Evolutionary conservation across 495 filamentous ascomycete species (phyloP).

Genomic region (Neurospora sp.): DNA sequence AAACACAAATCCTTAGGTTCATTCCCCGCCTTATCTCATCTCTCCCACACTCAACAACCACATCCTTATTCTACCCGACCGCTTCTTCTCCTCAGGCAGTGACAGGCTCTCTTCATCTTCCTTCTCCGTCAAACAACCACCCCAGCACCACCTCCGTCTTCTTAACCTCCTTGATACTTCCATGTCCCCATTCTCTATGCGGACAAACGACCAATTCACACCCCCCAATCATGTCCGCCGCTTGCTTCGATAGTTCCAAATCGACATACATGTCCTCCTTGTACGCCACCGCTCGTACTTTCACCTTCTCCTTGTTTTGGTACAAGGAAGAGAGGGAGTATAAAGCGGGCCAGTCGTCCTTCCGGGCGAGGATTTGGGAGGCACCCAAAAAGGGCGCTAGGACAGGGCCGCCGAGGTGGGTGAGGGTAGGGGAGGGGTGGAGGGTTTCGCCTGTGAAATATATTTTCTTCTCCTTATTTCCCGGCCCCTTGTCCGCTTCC

Average conservation of each 20-base stretch:
- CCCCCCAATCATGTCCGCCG: slow-evolving; percentile 56
- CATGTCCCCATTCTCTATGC: slow-evolving; percentile 48
- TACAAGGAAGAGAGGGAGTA: slow-evolving; percentile 55
- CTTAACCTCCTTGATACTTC: slow-evolving; percentile 47
- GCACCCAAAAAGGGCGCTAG: slow-evolving; percentile 48
- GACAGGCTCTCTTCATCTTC: no score
- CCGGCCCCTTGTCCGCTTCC: no score
- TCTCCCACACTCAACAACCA: no score
- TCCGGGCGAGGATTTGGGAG: slow-evolving; percentile 55
- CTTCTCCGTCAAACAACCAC: slow-evolving; percentile 3
- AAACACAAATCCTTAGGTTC: no score
- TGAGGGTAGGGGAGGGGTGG: slow-evolving; percentile 39
- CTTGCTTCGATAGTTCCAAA: slow-evolving; percentile 46
- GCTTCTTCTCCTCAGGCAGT: no score
- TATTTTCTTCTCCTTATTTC: slow-evolving; percentile 32
- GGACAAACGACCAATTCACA: slow-evolving; percentile 47
- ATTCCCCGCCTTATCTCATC: no score
- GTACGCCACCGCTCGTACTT: slow-evolving; percentile 68
- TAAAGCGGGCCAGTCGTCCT: slow-evolving; percentile 56
- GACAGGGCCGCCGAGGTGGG: slow-evolving; percentile 6
- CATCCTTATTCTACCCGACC: no score
- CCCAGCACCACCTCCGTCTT: slow-evolving; percentile 55
- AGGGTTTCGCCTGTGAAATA: slow-evolving; percentile 90
- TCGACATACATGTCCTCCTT: slow-evolving; percentile 90
- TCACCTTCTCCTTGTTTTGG: slow-evolving; percentile 36